Evolutionary conservation across 352 stramenopile genomes (phyloP), one percentile per base, ranked within the genome.

Genomic region (Peronosclerospora sorghi): DNA sequence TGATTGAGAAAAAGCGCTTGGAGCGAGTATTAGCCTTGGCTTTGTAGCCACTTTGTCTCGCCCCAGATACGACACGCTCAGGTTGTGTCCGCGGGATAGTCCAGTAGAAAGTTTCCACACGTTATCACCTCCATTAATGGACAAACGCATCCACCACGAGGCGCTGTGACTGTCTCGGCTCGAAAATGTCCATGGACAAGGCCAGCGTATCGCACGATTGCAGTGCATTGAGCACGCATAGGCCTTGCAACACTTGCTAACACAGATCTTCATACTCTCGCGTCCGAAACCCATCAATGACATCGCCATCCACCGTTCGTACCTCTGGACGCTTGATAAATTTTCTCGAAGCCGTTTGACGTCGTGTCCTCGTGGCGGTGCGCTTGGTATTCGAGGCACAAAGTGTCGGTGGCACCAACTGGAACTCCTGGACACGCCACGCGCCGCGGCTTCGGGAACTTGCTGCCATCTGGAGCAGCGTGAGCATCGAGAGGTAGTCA

Each of bases 161-260:
- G n/a, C n/a, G n/a, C n/a, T n/a, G n/a, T n/a, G n/a, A n/a, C n/a
- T n/a, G n/a, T n/a, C n/a, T n/a, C 0, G 17, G 19, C 12, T 41
- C 32, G 37, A 63, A 76, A 54, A 69, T 64, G 8, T 45, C 60
- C 38, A 77, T 62, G 12, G 62, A 69, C 9, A 81, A 49, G 26
- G 56, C 54, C 30, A 88, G 41, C 0, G 76, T 84, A 42, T 91
- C 79, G 32, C 79, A 91, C 13, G 73, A 86, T 26, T 79, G 62
- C 27, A 62, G 44, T 9, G 69, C 64, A 41, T 91, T 91, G 18
- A 86, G 56, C 15, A 86, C 51, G 32, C 54, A 49, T 27, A 87
- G 36, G 19, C 50, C 45, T 10, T 45, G 26, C 24, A 73, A 15
- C 36, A 88, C 24, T 15, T 50, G 36, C 12, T 1, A 18, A 41